A percentile compares a stretch with the other conserved stretches of the same genome.
phyloP scores from a whole-genome alignment of 108 stramenopile species.

The Fistulifera solaris region DNA sequence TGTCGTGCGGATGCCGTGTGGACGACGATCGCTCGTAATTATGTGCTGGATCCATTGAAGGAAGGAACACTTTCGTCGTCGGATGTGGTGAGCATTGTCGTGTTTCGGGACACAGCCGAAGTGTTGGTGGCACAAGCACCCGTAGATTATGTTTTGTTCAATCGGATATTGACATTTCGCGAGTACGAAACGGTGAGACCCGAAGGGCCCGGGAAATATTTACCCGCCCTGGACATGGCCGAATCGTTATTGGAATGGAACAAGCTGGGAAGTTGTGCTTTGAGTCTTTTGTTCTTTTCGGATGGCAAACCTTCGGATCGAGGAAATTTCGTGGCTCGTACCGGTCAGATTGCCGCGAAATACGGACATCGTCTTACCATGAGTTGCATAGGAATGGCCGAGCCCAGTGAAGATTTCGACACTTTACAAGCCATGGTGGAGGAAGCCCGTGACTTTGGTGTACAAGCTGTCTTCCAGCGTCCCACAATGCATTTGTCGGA shows the following conservation, averaged over 20 bases:
- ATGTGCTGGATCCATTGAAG: slow-evolving; percentile 17
- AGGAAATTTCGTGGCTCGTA: slow-evolving; percentile 4
- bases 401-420: slow-evolving; percentile 23
- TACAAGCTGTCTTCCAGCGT: slow-evolving; percentile 19
- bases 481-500: slow-evolving; percentile 27
- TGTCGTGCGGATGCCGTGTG: slow-evolving; percentile 46
- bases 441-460: slow-evolving; percentile 23
- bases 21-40: slow-evolving; percentile 37
- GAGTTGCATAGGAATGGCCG: slow-evolving; percentile 37
- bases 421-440: slow-evolving; percentile 26
- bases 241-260: slow-evolving; percentile 17
- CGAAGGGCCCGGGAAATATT: slow-evolving; percentile 25
- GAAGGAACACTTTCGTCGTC: background rate
- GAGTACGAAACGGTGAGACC: slow-evolving; percentile 22
- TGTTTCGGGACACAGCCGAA: slow-evolving; percentile 27
- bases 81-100: slow-evolving; percentile 27
- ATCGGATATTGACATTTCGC: slow-evolving; percentile 25
- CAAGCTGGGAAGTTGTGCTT: slow-evolving; percentile 16
- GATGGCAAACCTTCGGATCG: slow-evolving; percentile 36
- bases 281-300: slow-evolving; percentile 35
- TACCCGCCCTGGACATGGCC: slow-evolving; percentile 22
- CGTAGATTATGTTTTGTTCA: slow-evolving; percentile 29
- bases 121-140: slow-evolving; percentile 19
- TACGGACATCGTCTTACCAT: slow-evolving; percentile 32
- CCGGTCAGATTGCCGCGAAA: slow-evolving; percentile 13